A percentile compares a stretch with the other conserved stretches of the same genome.
Evolutionary conservation across 495 filamentous ascomycete species (phyloP).

Genomic region (Podospora conica): DNA sequence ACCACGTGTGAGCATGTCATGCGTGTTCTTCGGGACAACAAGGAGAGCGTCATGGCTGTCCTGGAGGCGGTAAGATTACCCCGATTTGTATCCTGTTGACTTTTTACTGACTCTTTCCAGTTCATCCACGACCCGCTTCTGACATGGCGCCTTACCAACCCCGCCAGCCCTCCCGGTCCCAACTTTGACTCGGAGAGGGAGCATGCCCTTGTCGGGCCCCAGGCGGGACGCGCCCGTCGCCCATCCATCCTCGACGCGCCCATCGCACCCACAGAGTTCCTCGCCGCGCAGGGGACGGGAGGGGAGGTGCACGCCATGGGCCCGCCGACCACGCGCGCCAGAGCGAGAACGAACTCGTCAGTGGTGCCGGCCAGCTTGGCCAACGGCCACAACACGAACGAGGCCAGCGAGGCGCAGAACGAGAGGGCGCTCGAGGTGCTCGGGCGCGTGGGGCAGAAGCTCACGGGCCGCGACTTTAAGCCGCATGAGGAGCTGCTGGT

Average conservation of each 20-base stretch:
- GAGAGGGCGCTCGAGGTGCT: constrained; percentile 88
- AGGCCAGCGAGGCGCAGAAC: constrained; percentile 76
- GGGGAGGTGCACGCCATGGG: constrained; percentile 35
- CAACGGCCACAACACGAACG: constrained; percentile 32
- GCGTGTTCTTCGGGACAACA: constrained; percentile 92
- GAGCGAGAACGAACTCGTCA: constrained; percentile 51
- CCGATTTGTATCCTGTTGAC: too few relatives aligned
- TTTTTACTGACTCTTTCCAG: constrained; percentile 36
- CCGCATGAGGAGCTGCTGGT: constrained; percentile 72
- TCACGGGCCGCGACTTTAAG: constrained; percentile 69
- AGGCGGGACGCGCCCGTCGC: constrained; percentile 45
- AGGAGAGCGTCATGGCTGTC: constrained; percentile 97
- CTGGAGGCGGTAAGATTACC: constrained; percentile 78
- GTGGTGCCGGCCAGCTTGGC: constrained; percentile 27
- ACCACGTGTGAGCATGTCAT: constrained; percentile 98
- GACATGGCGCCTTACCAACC: constrained; percentile 88
- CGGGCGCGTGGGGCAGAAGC: constrained; percentile 85
- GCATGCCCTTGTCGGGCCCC: constrained; percentile 38
- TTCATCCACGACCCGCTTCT: constrained; percentile 98
- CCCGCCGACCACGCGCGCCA: constrained; percentile 43
- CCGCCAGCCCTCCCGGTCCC: constrained; percentile 68
- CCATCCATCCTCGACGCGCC: constrained; percentile 68
- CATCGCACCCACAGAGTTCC: constrained; percentile 43
- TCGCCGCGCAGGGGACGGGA: constrained; percentile 38
- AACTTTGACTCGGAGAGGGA: constrained; percentile 74